These are phyloP conservation scores for Platanus orientalis DNA, from an alignment of 164 flowering plant species.

Conservation along the genomic window DNA sequence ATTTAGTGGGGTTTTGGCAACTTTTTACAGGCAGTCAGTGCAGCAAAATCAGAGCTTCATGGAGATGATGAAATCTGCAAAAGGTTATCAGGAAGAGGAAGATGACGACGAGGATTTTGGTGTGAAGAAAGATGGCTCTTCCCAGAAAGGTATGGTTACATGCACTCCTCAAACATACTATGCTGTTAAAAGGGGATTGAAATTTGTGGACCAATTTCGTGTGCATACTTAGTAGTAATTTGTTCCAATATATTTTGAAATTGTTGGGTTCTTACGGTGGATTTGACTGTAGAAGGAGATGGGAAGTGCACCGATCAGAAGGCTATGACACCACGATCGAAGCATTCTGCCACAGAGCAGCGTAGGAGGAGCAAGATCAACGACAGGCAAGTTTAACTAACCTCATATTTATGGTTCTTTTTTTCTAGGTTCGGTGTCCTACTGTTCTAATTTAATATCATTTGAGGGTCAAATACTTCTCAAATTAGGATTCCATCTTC, in stretches of 20 bases:
- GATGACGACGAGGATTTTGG: slow-evolving; percentile 58
- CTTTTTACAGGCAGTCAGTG: slow-evolving; percentile 30
- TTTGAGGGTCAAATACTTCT: background rate
- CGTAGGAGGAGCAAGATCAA: slow-evolving; percentile 93
- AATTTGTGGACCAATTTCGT: too few relatives aligned
- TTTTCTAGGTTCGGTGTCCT: too few relatives aligned
- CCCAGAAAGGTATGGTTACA: slow-evolving; percentile 51
- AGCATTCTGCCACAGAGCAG: slow-evolving; percentile 96
- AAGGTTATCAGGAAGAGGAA: slow-evolving; percentile 48
- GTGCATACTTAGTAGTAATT: too few relatives aligned
- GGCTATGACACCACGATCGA: slow-evolving; percentile 64
- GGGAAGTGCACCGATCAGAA: slow-evolving; percentile 50
- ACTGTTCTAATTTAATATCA: background rate
- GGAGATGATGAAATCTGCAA: slow-evolving; percentile 65
- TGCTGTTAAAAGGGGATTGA: too few relatives aligned
- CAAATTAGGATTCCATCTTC: background rate
- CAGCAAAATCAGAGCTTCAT: slow-evolving; percentile 53
- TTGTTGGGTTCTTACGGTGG: slow-evolving; percentile 28
- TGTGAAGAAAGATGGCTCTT: slow-evolving; percentile 54
- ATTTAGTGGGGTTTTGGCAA: background rate
- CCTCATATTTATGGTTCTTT: too few relatives aligned
- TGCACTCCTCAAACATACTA: too few relatives aligned
- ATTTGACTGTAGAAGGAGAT: slow-evolving; percentile 32
- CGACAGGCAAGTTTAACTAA: slow-evolving; percentile 65
- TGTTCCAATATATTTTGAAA: too few relatives aligned